Percentiles rank a stretch among this genome's conserved stretches.
Evolutionary conservation across 176 grass and related monocot species (phyloP).

Genomic region (Oryza punctata): DNA sequence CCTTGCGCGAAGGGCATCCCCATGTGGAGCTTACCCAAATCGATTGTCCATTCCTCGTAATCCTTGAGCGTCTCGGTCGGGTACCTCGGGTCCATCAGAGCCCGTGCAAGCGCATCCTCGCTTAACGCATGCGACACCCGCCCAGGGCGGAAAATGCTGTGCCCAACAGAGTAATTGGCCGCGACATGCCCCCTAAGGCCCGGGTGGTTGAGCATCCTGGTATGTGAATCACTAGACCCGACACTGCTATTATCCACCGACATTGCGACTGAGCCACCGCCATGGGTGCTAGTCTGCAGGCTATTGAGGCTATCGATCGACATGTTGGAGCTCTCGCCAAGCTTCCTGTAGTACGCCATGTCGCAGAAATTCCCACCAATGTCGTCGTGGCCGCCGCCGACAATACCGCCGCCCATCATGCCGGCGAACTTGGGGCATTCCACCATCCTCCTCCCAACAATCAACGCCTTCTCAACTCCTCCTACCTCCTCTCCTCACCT

Average conservation of each 20-base stretch:
- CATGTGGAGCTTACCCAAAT: slow-evolving; percentile 57
- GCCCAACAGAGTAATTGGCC: slow-evolving; percentile 42
- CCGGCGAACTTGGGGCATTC: slow-evolving; percentile 55
- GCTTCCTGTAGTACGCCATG: slow-evolving; percentile 60
- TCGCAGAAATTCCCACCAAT: slow-evolving; percentile 51
- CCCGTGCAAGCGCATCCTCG: slow-evolving; percentile 53
- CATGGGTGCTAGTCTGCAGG: slow-evolving; percentile 49
- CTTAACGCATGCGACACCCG: slow-evolving; percentile 56
- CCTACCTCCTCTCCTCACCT: background rate
- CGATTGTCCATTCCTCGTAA: slow-evolving; percentile 60
- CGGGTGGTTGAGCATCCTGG: slow-evolving; percentile 51
- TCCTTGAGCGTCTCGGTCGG: slow-evolving; percentile 45
- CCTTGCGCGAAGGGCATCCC: slow-evolving; percentile 61
- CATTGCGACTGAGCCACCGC: slow-evolving; percentile 47
- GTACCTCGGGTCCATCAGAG: slow-evolving; percentile 51
- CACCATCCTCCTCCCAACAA: slow-evolving; percentile 33
- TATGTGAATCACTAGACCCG: slow-evolving; percentile 51
- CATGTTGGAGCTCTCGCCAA: slow-evolving; percentile 59
- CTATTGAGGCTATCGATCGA: slow-evolving; percentile 54
- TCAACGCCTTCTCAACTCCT: background rate
- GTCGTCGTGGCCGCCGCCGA: slow-evolving; percentile 15
- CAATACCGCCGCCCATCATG: slow-evolving; percentile 37
- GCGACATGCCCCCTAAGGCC: slow-evolving; percentile 30
- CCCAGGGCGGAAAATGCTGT: slow-evolving; percentile 47
- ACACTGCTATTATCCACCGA: slow-evolving; percentile 50